phyloP scores from a whole-genome alignment of 208 protist genomes.

The Phytomonas sp. region DNA sequence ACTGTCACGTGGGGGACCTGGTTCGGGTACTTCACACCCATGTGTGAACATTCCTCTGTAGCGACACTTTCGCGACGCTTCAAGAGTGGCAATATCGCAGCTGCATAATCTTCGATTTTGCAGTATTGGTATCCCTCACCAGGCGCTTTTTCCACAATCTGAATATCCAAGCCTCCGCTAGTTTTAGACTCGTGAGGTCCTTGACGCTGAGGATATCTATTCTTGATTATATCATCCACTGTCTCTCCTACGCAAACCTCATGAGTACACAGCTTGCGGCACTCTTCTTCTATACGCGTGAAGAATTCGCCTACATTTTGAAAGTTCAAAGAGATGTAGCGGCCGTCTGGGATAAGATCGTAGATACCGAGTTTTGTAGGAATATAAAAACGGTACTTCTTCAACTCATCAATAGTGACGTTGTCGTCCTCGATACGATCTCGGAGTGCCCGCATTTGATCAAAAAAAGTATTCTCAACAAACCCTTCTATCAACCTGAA shows the following conservation, averaged over 20 bases:
- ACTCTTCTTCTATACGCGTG: conserved; percentile 19
- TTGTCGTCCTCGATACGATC: conserved; percentile 11
- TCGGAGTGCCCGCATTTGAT: conserved; percentile 17
- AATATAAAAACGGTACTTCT: conserved; percentile 20
- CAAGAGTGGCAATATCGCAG: background rate
- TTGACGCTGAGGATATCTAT: background rate
- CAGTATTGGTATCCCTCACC: background rate
- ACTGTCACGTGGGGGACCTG: background rate
- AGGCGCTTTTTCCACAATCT: background rate
- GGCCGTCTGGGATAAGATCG: conserved; percentile 41
- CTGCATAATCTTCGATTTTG: background rate
- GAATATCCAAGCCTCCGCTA: background rate
- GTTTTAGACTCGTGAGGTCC: background rate
- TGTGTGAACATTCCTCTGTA: background rate
- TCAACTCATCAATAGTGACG: conserved; percentile 16
- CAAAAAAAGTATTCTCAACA: conserved; percentile 19
- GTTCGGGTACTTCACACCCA: background rate
- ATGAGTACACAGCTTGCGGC: conserved; percentile 3
- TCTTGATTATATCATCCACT: background rate
- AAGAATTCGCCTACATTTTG: conserved; percentile 38
- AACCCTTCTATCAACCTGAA: conserved; percentile 12
- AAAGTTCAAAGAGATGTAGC: conserved; percentile 27
- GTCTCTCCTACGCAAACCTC: conserved; percentile 6
- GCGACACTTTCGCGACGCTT: background rate
- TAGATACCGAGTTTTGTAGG: conserved; percentile 14